Base-by-base conservation (phyloP, 2,329 filamentous ascomycete genomes). In the Ophiostoma perfectum region DNA sequence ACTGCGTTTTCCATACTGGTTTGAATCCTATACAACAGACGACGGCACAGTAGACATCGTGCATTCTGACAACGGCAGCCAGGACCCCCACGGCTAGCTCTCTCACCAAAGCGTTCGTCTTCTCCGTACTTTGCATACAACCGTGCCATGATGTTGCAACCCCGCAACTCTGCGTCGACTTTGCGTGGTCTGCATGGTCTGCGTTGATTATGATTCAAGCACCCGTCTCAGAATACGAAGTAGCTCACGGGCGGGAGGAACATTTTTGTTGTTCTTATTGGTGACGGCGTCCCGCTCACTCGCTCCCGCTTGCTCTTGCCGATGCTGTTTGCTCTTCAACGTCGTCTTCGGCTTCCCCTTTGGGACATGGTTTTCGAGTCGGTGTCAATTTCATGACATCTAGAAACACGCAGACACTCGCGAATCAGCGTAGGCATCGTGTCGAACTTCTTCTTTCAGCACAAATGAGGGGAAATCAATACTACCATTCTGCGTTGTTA, bases 311-410 rank as follows among this genome's bases (percentile, higher is more conserved):
- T 55, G 18, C 49, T 55, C n/a, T 55, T 18, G 47, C 47, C 3
- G 38, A 9, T 62, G 11, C n/a, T 12, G 36, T 38, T 27, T 62
- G 11, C n/a, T 12, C 58, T 38, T 55, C 8, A 16, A 12, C 38
- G 58, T 42, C 58, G 58, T 41, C 58, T 62, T 41, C 58, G 58
- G 58, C 58, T 62, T 41, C 58, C 58, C 58, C 38, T 62, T 62
- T n/a, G 11, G 49, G 49, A 18, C 16, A 8, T 45, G 42, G 7
- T 45, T 11, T 45, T 45, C 5, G 42, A 45, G 9, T 9, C 42
- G 9, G 42, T 45, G 42, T 27, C 27, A 27, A 27, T 27, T 27
- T 27, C 27, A 27, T 27, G 27, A 27, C 42, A 45, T 45, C 5
- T 45, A 7, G 2, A 44, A 8, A 2, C 42, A 12, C 42, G 12